phyloP scores from a whole-genome alignment of 176 grass and related monocot species.

The Bothriochloa decipiens region DNA sequence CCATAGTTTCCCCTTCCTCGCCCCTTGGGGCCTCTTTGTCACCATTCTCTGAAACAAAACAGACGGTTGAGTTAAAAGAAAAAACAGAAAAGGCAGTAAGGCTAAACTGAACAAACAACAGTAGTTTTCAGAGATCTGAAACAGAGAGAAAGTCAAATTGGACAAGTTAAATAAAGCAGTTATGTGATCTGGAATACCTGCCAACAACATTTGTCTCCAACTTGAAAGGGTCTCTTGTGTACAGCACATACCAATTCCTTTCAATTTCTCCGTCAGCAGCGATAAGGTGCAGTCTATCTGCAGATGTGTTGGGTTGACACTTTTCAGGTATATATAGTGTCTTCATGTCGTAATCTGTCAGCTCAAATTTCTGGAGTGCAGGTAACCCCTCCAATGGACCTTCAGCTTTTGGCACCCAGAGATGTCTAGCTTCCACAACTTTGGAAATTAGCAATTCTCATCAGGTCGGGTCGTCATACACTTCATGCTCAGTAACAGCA shows the following conservation, averaged over 20 bases:
- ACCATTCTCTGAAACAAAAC: background rate
- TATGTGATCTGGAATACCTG: background rate
- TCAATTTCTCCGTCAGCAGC: background rate
- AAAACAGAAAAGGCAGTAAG: background rate
- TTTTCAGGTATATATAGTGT: background rate
- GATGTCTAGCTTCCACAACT: background rate
- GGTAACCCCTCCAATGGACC: background rate
- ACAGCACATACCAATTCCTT: background rate
- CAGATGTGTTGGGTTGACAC: background rate
- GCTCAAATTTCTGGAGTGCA: background rate
- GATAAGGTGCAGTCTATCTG: background rate
- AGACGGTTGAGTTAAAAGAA: background rate
- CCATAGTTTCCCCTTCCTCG: background rate
- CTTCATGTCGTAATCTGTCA: background rate
- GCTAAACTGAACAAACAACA: background rate
- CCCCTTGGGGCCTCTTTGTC: background rate
- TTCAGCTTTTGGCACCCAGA: background rate
- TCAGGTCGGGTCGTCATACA: background rate
- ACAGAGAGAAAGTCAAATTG: background rate
- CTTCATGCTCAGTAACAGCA: background rate
- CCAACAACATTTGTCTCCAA: background rate
- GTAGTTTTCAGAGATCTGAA: background rate
- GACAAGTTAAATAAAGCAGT: background rate
- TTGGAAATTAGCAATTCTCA: background rate
- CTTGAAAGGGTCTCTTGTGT: background rate